A percentile compares a stretch with the other conserved stretches of the same genome.
These are phyloP conservation scores for Acer campestre DNA, from an alignment of 345 rosid species.

Conservation along the genomic window DNA sequence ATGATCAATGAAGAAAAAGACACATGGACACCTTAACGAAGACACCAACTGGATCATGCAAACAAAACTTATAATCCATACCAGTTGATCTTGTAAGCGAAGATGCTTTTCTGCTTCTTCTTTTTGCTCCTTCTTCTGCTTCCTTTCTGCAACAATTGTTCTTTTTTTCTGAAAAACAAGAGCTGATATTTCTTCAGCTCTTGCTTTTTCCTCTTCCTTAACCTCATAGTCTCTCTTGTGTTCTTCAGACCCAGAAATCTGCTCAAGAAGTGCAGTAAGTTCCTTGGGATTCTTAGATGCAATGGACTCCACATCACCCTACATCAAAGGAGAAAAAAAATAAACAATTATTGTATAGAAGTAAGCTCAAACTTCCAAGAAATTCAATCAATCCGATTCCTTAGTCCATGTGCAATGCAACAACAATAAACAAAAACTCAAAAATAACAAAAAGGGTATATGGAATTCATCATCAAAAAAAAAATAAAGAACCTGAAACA, in stretches of 20 bases:
- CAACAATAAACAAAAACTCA: neutral
- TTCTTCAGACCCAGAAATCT: slow-evolving; percentile 96
- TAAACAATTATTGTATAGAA: neutral
- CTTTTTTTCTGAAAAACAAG: slow-evolving; percentile 83
- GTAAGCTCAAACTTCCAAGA: slow-evolving; percentile 5
- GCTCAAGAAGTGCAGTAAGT: slow-evolving; percentile 85
- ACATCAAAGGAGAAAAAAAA: slow-evolving; percentile 12
- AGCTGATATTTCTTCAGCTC: slow-evolving; percentile 84
- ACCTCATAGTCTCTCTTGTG: slow-evolving; percentile 88
- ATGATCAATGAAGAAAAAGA: neutral
- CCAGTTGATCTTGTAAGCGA: slow-evolving; percentile 88
- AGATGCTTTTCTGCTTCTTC: slow-evolving; percentile 98
- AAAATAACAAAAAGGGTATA: neutral
- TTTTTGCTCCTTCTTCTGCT: slow-evolving; percentile 97
- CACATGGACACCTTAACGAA: slow-evolving; percentile 3
- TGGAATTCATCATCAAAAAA: neutral
- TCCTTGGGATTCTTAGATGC: slow-evolving; percentile 97
- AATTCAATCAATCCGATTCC: neutral
- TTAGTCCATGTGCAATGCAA: neutral
- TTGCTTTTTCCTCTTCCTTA: slow-evolving; percentile 73
- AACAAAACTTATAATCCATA: slow-evolving; percentile 28
- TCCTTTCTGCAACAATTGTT: slow-evolving; percentile 79
- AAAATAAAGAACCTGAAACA: slow-evolving; percentile 72
- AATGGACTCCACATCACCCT: slow-evolving; percentile 99
- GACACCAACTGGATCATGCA: slow-evolving; percentile 7